Base-by-base conservation (phyloP, 176 grass and related monocot species). In the Triticum aestivum region DNA sequence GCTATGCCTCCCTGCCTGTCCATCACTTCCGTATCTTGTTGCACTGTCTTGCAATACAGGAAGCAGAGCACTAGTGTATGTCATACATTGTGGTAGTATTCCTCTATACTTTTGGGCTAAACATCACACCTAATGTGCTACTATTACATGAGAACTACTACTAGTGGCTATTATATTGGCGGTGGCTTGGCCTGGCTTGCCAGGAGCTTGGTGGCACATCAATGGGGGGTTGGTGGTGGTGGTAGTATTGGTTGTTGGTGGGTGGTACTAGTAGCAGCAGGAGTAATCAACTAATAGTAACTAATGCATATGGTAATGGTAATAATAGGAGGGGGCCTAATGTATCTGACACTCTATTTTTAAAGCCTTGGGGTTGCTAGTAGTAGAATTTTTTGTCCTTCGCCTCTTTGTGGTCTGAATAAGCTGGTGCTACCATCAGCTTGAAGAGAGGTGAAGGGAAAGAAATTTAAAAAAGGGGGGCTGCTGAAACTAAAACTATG, bases 401-500 rank as follows among this genome's bases (percentile, higher is more conserved):
- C 47, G 54, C 58, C 88, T 79, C 80, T 26, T 66, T 81, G 39
- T 65, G 51, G 79, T 88, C 75, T 86, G 21, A 65, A 83, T 83
- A 29, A 51, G 44, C 73, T 75, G 2, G 73, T 18, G 44, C 79
- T 26, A 26, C 26, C 74, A 83, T 85, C 75, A 44, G 34, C 32
- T 67, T 73, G 64, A 80, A 41, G 27, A 12, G 30, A 58, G 61
- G 27, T 59, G 69, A 44, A 38, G 23, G 5, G 9, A 33, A 52
- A 1, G 17, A 41, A 62, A 0, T 9, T 4, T 13, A 45, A 47
- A 5, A 9, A 21, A 11, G 62, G 15, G 17, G 11, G n/a, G 21
- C 56, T 59, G n/a, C 80, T 80, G 78, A 78, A 89, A 85, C 87
- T 90, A 85, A 83, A 79, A 83, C 86, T 93, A 88, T 84, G 86